Conservation (phyloP, 2,329 filamentous ascomycete species). For the Alternaria longipes region DNA sequence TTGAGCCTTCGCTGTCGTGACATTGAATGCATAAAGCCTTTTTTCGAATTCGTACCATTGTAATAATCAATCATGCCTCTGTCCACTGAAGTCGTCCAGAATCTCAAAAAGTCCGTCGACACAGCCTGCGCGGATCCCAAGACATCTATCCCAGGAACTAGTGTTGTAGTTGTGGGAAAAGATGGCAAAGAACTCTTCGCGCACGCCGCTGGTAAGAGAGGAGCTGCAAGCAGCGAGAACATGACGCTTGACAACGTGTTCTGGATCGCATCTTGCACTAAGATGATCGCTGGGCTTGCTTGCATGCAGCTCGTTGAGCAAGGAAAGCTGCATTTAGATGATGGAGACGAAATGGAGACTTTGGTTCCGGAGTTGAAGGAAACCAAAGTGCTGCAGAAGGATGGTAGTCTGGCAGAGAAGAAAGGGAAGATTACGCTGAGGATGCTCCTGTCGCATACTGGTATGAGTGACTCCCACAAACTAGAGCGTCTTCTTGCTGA, state of each 20-base stretch:
- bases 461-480: constrained; percentile 2
- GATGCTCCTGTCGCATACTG: constrained; percentile 60
- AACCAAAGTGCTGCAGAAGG: constrained; percentile 47
- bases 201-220: constrained; percentile 53
- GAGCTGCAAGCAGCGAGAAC: constrained; percentile 52
- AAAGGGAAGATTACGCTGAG: constrained; percentile 58
- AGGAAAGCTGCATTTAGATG: constrained; percentile 41
- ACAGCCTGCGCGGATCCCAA: constrained; percentile 28
- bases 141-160: constrained; percentile 52
- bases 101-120: constrained; percentile 25
- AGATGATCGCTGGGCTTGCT: constrained; percentile 44
- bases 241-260: constrained; percentile 68
- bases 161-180: constrained; percentile 54
- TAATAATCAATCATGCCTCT: constrained; percentile 7
- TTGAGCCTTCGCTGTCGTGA: not conserved
- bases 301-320: constrained; percentile 48
- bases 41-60: not conserved
- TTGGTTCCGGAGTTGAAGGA: constrained; percentile 48
- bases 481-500: not conserved
- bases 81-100: constrained; percentile 4
- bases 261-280: constrained; percentile 63
- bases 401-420: constrained; percentile 49
- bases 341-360: constrained; percentile 36
- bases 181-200: constrained; percentile 54
- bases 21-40: not conserved